These are phyloP conservation scores for Penicillium hordei DNA, from an alignment of 2,329 filamentous ascomycete genomes.

Conservation along the genomic window DNA sequence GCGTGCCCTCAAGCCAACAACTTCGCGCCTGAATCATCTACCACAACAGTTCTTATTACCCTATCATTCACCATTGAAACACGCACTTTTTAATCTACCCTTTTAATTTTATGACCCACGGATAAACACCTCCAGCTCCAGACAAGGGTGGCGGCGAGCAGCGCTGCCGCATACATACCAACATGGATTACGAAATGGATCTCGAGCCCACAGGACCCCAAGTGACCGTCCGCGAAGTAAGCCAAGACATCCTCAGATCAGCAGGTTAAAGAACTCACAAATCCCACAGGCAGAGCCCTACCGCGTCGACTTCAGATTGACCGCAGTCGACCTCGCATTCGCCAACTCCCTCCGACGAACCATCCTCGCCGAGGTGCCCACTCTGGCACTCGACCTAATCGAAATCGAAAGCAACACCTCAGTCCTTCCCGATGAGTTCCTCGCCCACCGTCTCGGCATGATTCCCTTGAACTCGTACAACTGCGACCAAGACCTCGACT, in stretches of 20 bases:
- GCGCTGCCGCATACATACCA: constrained; percentile 26
- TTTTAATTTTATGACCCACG: neutral
- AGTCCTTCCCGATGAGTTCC: constrained; percentile 94
- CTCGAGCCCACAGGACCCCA: constrained; percentile 50
- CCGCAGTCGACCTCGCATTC: constrained; percentile 83
- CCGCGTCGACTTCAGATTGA: constrained; percentile 88
- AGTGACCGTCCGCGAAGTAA: constrained; percentile 50
- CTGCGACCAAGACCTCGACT: constrained; percentile 74
- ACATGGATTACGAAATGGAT: constrained; percentile 50
- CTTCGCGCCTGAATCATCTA: constrained; percentile 5
- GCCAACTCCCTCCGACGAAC: constrained; percentile 89
- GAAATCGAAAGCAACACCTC: constrained; percentile 91
- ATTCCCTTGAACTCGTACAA: constrained; percentile 84
- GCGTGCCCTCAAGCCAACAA: constrained; percentile 15
- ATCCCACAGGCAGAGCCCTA: constrained; percentile 67
- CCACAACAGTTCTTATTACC: neutral
- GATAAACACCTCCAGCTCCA: constrained; percentile 10
- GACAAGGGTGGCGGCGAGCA: constrained; percentile 23
- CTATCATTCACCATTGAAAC: neutral
- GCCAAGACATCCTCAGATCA: neutral
- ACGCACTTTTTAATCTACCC: neutral
- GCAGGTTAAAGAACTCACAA: neutral
- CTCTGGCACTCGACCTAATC: constrained; percentile 90
- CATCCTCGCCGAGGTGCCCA: constrained; percentile 91
- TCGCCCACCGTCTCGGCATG: constrained; percentile 86